phyloP scores from a whole-genome alignment of 83 land plant genomes.

The Isoetes engelmannii region DNA sequence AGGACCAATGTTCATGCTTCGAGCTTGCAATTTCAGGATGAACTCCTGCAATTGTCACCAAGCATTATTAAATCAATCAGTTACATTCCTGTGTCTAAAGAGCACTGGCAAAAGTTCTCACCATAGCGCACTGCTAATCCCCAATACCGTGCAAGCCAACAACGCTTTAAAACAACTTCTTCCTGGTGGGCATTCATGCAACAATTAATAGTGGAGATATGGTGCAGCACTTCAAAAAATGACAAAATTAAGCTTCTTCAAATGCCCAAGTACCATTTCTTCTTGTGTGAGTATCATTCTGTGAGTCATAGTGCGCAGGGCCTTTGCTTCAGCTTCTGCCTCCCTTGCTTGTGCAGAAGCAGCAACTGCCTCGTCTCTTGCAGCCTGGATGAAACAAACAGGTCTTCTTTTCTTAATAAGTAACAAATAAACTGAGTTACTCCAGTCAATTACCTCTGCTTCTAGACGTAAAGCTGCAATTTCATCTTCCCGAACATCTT shows the following conservation, averaged over 20 bases:
- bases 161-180: slow-evolving; percentile 88
- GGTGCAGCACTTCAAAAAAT: not conserved
- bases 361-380: slow-evolving; percentile 57
- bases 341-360: slow-evolving; percentile 52
- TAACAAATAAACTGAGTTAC: not conserved
- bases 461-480: slow-evolving; percentile 58
- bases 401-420: not conserved
- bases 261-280: slow-evolving; percentile 57
- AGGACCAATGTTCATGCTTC: slow-evolving; percentile 83
- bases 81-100: not conserved
- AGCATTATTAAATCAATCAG: not conserved
- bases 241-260: not conserved
- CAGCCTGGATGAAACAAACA: slow-evolving; percentile 38
- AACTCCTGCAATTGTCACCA: slow-evolving; percentile 39
- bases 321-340: slow-evolving; percentile 55
- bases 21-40: slow-evolving; percentile 64
- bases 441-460: slow-evolving; percentile 42
- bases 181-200: slow-evolving; percentile 37
- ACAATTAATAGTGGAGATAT: not conserved
- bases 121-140: slow-evolving; percentile 61
- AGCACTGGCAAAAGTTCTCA: slow-evolving; percentile 19
- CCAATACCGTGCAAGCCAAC: slow-evolving; percentile 97
- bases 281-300: slow-evolving; percentile 70
- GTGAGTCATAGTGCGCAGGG: slow-evolving; percentile 48
- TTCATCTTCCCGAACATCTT: slow-evolving; percentile 66